These are phyloP conservation scores for Solanum habrochaites DNA, from an alignment of 257 asterid species.

Conservation along the genomic window DNA sequence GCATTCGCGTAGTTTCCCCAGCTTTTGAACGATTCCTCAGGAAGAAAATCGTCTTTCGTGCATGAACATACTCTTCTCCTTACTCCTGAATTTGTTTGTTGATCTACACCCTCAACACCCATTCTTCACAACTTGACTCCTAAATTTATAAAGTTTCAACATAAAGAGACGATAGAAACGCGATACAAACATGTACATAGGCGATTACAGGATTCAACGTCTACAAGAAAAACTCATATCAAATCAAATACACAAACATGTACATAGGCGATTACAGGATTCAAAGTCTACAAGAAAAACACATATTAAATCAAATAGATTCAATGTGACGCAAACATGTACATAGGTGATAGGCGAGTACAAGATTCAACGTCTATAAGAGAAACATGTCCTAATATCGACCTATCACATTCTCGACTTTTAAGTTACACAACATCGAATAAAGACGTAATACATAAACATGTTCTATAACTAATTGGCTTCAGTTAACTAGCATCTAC, in stretches of 20 bases:
- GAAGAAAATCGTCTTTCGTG: background rate
- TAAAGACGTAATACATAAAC: background rate
- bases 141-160: background rate
- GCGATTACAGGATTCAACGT: background rate
- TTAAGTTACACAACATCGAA: background rate
- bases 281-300: background rate
- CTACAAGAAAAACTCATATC: background rate
- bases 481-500: background rate
- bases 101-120: background rate
- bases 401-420: background rate
- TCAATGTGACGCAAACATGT: background rate
- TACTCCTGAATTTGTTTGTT: background rate
- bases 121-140: background rate
- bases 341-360: background rate
- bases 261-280: background rate
- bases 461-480: accelerated
- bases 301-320: background rate
- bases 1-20: background rate
- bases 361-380: background rate
- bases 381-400: background rate
- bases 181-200: background rate
- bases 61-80: background rate
- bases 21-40: background rate
- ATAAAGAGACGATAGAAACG: background rate
- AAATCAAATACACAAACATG: background rate